Conservation (phyloP, 257 asterid genomes). For the Thymus mandschuricus region DNA sequence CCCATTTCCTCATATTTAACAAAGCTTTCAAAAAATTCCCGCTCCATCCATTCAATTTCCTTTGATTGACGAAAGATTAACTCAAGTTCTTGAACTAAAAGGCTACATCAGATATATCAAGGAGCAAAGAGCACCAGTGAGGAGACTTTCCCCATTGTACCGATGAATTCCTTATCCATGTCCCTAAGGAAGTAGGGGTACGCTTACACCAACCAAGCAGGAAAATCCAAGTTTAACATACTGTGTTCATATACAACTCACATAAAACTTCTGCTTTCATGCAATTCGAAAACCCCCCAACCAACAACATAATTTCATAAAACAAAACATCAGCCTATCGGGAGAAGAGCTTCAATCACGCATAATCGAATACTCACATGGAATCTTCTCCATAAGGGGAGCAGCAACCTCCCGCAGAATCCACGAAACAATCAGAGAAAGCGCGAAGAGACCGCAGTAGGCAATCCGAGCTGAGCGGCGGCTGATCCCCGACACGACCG, state of each 20-base stretch:
- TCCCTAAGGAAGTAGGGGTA: not conserved
- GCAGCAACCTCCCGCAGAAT: slow-evolving; percentile 88
- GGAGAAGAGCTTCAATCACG: not conserved
- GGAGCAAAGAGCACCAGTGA: slow-evolving; percentile 15
- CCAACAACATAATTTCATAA: not conserved
- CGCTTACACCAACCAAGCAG: not conserved
- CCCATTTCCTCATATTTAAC: not conserved
- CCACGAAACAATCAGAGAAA: slow-evolving; percentile 80
- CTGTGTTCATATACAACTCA: slow-evolving; percentile 9
- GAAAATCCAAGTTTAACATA: not conserved
- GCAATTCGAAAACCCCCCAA: not conserved
- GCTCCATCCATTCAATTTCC: not conserved
- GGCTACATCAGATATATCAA: not conserved
- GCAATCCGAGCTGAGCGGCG: slow-evolving; percentile 88
- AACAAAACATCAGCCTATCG: not conserved
- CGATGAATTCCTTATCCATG: not conserved
- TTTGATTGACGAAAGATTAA: slow-evolving; percentile 2
- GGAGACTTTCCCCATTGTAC: not conserved
- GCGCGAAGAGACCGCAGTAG: slow-evolving; percentile 81
- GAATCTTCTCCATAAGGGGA: slow-evolving; percentile 82
- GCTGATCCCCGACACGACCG: slow-evolving; percentile 81
- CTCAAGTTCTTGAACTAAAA: not conserved
- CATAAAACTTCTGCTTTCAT: not conserved
- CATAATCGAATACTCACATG: slow-evolving; percentile 48
- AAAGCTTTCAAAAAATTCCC: not conserved